These are phyloP conservation scores for Nissolia schottii DNA, from an alignment of 306 rosid genomes.

Conservation along the genomic window DNA sequence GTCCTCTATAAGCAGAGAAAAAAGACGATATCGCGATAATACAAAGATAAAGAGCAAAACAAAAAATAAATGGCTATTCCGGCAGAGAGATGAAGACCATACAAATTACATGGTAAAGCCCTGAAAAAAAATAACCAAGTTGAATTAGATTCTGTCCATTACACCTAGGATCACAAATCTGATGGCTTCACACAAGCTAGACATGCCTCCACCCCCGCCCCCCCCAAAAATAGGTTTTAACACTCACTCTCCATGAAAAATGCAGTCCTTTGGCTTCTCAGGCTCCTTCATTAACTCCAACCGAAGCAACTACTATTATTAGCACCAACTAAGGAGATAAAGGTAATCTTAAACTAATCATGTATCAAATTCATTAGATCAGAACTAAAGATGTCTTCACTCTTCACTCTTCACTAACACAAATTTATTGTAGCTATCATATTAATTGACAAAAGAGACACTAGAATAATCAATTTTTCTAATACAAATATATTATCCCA, in stretches of 20 bases:
- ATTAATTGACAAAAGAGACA: background rate
- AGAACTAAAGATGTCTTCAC: background rate
- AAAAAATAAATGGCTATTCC: background rate
- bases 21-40: too few relatives aligned
- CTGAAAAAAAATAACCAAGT: background rate
- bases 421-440: background rate
- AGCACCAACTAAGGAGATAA: background rate
- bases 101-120: background rate
- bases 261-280: background rate
- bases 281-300: background rate
- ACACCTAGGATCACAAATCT: background rate
- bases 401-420: background rate
- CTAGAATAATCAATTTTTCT: background rate
- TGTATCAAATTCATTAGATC: background rate
- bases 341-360: background rate
- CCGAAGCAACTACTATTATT: background rate
- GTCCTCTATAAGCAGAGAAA: background rate
- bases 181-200: background rate
- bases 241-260: background rate
- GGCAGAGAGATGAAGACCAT: too few relatives aligned
- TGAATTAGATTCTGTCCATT: background rate
- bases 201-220: background rate
- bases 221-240: background rate
- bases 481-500: background rate
- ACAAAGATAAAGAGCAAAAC: background rate